phyloP scores from a whole-genome alignment of 2,329 filamentous ascomycete genomes.

The Dendryphion nanum region DNA sequence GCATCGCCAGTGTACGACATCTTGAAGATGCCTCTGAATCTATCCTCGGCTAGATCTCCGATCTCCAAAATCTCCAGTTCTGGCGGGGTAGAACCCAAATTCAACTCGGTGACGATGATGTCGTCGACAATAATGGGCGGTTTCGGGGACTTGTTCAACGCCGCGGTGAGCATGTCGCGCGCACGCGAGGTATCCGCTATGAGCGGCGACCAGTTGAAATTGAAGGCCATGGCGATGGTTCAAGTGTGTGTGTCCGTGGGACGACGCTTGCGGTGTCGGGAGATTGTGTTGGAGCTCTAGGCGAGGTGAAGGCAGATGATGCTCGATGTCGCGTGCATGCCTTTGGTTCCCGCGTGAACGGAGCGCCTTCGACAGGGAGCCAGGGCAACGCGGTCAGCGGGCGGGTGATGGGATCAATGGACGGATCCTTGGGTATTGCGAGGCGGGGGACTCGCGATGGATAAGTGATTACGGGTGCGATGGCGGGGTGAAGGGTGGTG shows the following conservation, averaged over 20 bases:
- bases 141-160: constrained; percentile 96
- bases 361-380: too few species aligned
- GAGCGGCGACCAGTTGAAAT: constrained; percentile 99
- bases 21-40: constrained; percentile 97
- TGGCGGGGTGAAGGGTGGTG: constrained; percentile 2
- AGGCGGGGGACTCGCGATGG: neutral
- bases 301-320: constrained; percentile 20
- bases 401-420: too few species aligned
- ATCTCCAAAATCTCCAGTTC: constrained; percentile 97
- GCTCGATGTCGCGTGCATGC: constrained; percentile 38
- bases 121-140: constrained; percentile 99
- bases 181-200: constrained; percentile 92
- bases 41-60: constrained; percentile 92
- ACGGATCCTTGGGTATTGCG: too few species aligned
- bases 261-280: constrained; percentile 19
- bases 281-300: too few species aligned
- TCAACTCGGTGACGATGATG: constrained; percentile 96
- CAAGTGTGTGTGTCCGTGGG: constrained; percentile 2
- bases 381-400: too few species aligned
- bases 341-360: constrained; percentile 35
- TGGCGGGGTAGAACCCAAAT: constrained; percentile 89
- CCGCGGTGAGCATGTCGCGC: constrained; percentile 89
- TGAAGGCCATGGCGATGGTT: constrained; percentile 82
- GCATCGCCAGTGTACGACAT: constrained; percentile 98
- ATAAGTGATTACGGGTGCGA: neutral